These are phyloP conservation scores for Thelonectria blattea DNA, from an alignment of 2,329 filamentous ascomycete species.

Conservation along the genomic window DNA sequence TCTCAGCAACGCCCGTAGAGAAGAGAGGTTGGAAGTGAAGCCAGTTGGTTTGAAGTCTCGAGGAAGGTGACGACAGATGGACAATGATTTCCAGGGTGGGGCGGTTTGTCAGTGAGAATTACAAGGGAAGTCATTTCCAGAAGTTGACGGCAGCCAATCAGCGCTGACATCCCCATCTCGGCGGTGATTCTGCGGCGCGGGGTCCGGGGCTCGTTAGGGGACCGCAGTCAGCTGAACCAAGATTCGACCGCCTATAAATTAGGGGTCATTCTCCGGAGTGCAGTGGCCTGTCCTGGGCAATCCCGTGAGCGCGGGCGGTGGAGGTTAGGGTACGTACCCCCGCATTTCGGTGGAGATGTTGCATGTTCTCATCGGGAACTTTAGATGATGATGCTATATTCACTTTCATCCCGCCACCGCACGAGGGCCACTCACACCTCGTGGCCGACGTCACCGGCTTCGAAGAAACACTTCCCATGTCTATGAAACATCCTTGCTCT, in stretches of 20 bases:
- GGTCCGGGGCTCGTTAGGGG: slow-evolving; percentile 32
- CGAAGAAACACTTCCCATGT: slow-evolving; percentile 37
- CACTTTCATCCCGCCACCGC: slow-evolving; percentile 8
- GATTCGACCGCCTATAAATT: background rate
- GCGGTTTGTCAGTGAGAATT: slow-evolving; percentile 18
- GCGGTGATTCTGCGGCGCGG: slow-evolving; percentile 32
- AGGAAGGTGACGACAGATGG: slow-evolving; percentile 35
- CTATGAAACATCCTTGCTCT: slow-evolving; percentile 24
- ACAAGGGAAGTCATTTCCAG: slow-evolving; percentile 4
- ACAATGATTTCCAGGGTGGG: slow-evolving; percentile 35
- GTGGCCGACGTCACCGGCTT: background rate
- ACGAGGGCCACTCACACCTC: slow-evolving; percentile 9
- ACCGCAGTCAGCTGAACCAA: background rate
- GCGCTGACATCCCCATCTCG: slow-evolving; percentile 5
- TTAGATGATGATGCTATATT: background rate
- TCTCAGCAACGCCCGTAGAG: slow-evolving; percentile 10
- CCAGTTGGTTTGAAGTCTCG: slow-evolving; percentile 25
- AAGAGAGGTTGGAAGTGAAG: slow-evolving; percentile 12
- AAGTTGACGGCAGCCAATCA: slow-evolving; percentile 26
- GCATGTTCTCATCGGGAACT: background rate
- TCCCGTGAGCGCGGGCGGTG: too few species aligned
- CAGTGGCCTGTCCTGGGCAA: too few species aligned
- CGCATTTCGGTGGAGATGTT: slow-evolving; percentile 12
- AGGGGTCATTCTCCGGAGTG: background rate
- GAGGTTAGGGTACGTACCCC: slow-evolving; percentile 13